Conservation (phyloP, 1,284 basidiomycete genomes). For the Ganoderma multipileum region DNA sequence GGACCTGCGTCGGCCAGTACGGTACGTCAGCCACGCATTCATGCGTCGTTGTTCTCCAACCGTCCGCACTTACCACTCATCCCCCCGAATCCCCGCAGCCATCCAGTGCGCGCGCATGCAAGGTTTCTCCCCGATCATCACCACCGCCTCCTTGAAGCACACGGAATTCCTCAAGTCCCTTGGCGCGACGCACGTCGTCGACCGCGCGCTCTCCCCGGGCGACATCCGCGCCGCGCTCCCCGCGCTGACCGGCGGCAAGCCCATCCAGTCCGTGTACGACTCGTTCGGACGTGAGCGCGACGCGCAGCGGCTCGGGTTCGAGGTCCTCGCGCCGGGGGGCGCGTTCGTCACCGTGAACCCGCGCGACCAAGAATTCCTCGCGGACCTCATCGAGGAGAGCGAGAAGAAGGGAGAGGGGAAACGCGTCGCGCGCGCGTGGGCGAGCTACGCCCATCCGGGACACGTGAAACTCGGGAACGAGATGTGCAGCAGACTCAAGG, state of each 20-base stretch:
- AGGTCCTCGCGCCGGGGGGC: slow-evolving; percentile 24
- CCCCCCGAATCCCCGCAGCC: slow-evolving; percentile 22
- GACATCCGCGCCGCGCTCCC: slow-evolving; percentile 12
- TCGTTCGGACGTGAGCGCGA: slow-evolving; percentile 24
- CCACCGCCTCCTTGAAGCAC: slow-evolving; percentile 53
- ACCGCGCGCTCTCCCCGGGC: slow-evolving; percentile 21
- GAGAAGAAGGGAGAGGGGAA: slow-evolving; percentile 15
- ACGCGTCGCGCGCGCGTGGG: slow-evolving; percentile 18
- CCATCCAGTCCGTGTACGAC: slow-evolving; percentile 34
- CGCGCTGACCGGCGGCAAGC: slow-evolving; percentile 15
- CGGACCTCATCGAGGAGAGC: slow-evolving; percentile 9
- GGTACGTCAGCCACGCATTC: not conserved
- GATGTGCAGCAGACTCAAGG: slow-evolving; percentile 13
- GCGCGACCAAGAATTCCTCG: not conserved
- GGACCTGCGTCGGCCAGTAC: slow-evolving; percentile 42
- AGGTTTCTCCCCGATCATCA: slow-evolving; percentile 55
- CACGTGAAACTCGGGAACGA: not conserved
- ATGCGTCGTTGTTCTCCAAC: no score
- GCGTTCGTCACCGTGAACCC: slow-evolving; percentile 24
- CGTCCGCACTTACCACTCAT: not conserved
- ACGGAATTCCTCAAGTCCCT: slow-evolving; percentile 24
- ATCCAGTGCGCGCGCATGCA: slow-evolving; percentile 55
- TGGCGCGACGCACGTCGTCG: slow-evolving; percentile 34
- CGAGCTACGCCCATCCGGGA: slow-evolving; percentile 30
- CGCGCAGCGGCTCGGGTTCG: slow-evolving; percentile 27